phyloP scores from a whole-genome alignment of 257 asterid genomes.

The Coffea canephora region DNA sequence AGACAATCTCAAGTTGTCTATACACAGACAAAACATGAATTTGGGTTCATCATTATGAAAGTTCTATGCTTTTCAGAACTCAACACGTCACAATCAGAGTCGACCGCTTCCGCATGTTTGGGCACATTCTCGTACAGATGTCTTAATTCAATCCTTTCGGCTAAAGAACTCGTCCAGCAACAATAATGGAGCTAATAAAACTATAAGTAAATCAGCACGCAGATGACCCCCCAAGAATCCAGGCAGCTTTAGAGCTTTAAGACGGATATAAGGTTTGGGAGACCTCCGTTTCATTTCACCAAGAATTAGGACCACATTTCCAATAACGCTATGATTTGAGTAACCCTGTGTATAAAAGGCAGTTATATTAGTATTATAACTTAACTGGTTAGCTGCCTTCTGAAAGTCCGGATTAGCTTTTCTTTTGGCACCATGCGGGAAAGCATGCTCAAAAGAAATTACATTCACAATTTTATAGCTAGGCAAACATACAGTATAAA shows the following conservation, averaged over 20 bases:
- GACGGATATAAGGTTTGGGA: neutral
- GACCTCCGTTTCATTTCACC: neutral
- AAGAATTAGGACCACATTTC: conserved; percentile 15
- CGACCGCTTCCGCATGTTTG: neutral
- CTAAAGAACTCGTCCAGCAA: neutral
- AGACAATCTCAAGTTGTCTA: neutral
- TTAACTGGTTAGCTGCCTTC: too few species aligned
- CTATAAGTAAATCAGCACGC: neutral
- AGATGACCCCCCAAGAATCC: conserved; percentile 9
- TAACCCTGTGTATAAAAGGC: neutral
- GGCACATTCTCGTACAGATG: neutral
- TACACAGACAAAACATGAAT: neutral
- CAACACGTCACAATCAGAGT: neutral
- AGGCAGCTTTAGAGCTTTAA: conserved; percentile 10
- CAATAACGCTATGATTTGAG: neutral
- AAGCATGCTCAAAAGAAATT: neutral
- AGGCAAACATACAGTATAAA: too few species aligned
- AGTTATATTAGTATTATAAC: too few species aligned
- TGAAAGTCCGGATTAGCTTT: too few species aligned
- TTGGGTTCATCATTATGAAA: neutral
- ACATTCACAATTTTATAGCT: neutral
- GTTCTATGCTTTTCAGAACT: neutral
- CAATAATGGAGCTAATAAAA: neutral
- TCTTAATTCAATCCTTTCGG: conserved; percentile 9
- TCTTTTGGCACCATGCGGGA: neutral